A percentile compares a stretch with the other conserved stretches of the same genome.
Conservation (phyloP, 495 filamentous ascomycete genomes). For the Umbilicaria muhlenbergii region DNA sequence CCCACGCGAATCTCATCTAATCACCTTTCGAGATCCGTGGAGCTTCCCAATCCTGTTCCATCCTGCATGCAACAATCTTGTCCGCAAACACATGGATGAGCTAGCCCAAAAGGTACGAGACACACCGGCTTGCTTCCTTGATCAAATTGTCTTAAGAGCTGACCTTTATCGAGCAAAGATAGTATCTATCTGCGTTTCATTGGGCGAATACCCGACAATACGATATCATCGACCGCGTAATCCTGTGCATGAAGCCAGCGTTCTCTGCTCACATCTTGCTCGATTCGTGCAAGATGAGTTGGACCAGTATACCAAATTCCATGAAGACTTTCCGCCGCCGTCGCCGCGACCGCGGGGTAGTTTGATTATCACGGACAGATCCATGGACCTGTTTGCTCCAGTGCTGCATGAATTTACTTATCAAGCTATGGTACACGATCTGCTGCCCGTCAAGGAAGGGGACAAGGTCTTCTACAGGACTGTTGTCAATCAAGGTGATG, state of each 20-base stretch:
- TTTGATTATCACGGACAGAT: conserved; percentile 75
- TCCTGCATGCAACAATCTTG: conserved; percentile 71
- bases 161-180: conserved; percentile 41
- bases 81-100: conserved; percentile 62
- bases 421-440: conserved; percentile 92
- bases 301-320: conserved; percentile 67
- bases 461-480: conserved; percentile 81
- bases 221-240: conserved; percentile 71
- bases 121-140: neutral
- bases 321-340: conserved; percentile 64
- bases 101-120: conserved; percentile 68
- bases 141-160: conserved; percentile 1
- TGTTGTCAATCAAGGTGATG: conserved; percentile 49
- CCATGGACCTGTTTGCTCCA: conserved; percentile 80
- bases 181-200: conserved; percentile 61
- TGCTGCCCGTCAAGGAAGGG: conserved; percentile 72
- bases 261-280: conserved; percentile 74
- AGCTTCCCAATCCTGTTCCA: conserved; percentile 90
- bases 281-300: conserved; percentile 85
- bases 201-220: conserved; percentile 81
- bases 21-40: conserved; percentile 86
- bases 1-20: conserved; percentile 76
- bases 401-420: conserved; percentile 94
- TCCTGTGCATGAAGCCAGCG: conserved; percentile 68
- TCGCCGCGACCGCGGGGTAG: conserved; percentile 69